phyloP scores from a whole-genome alignment of 768 basidiomycete genomes.

The Russula vinacea region DNA sequence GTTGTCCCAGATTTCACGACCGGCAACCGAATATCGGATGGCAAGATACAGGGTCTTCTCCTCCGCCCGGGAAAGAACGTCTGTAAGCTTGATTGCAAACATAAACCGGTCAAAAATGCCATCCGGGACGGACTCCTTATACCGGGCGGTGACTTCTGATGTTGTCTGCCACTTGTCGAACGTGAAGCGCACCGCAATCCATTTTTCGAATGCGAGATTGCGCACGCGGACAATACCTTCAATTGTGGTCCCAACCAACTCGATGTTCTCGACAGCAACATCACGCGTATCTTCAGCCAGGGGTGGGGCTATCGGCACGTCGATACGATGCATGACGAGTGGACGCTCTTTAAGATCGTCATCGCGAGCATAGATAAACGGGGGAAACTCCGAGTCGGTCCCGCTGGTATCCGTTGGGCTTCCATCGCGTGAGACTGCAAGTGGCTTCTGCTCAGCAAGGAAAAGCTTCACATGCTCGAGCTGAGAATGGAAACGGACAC shows the following conservation, averaged over 20 bases:
- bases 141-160: conserved; percentile 82
- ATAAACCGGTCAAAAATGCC: conserved; percentile 64
- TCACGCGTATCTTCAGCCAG: conserved; percentile 41
- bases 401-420: conserved; percentile 83
- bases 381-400: conserved; percentile 73
- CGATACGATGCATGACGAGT: conserved; percentile 61
- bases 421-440: conserved; percentile 88
- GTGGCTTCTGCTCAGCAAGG: conserved; percentile 90
- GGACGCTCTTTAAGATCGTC: conserved; percentile 36
- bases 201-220: conserved; percentile 86
- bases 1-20: conserved; percentile 90
- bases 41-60: conserved; percentile 82
- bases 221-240: conserved; percentile 74
- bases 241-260: conserved; percentile 53
- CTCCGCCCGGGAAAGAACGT: conserved; percentile 71
- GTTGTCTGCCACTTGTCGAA: conserved; percentile 96
- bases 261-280: conserved; percentile 53
- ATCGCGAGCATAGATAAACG: conserved; percentile 56
- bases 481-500: conserved; percentile 89
- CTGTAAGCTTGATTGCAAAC: conserved; percentile 74
- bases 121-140: conserved; percentile 45
- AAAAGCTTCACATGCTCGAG: conserved; percentile 95
- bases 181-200: conserved; percentile 86
- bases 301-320: conserved; percentile 51
- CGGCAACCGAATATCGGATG: conserved; percentile 65